Conservation (phyloP, 1,284 basidiomycete genomes). For the Pholiota adiposa region DNA sequence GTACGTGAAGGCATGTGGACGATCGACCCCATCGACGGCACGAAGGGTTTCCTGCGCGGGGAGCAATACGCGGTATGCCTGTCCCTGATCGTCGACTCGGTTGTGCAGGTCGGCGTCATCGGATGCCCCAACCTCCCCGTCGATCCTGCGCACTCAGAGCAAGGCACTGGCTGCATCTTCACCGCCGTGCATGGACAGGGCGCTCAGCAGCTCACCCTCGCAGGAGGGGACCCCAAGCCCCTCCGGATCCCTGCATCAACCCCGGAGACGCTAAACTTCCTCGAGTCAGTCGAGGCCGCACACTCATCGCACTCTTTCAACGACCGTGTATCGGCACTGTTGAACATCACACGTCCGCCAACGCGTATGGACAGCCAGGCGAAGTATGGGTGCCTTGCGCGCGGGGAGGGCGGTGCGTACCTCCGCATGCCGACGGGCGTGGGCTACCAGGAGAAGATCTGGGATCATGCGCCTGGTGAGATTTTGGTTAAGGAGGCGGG, state of each 20-base stretch:
- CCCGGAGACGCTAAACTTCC: constrained; percentile 67
- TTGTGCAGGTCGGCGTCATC: constrained; percentile 89
- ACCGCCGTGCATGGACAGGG: constrained; percentile 85
- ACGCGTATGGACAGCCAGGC: constrained; percentile 98
- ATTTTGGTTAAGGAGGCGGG: constrained; percentile 91
- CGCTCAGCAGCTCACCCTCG: constrained; percentile 66
- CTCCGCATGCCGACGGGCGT: constrained; percentile 88
- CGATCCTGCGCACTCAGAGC: constrained; percentile 58
- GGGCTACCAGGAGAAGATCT: constrained; percentile 89
- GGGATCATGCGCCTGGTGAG: constrained; percentile 94
- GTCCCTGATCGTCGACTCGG: constrained; percentile 84
- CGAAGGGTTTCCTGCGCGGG: constrained; percentile 94
- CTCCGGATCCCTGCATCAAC: constrained; percentile 53
- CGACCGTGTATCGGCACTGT: constrained; percentile 69
- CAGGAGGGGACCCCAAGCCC: constrained; percentile 45
- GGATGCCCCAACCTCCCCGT: constrained; percentile 94
- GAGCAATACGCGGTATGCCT: constrained; percentile 98
- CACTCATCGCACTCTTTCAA: constrained; percentile 91
- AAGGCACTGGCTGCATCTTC: constrained; percentile 80
- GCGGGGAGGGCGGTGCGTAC: constrained; percentile 91
- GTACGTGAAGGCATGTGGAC: constrained; percentile 83
- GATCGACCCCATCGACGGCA: constrained; percentile 92
- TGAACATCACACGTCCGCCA: constrained; percentile 70
- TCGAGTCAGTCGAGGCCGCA: constrained; percentile 93
- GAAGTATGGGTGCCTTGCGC: constrained; percentile 89